These are phyloP conservation scores for Tylopilus sp. DNA, from an alignment of 1,284 basidiomycete genomes.

Conservation along the genomic window DNA sequence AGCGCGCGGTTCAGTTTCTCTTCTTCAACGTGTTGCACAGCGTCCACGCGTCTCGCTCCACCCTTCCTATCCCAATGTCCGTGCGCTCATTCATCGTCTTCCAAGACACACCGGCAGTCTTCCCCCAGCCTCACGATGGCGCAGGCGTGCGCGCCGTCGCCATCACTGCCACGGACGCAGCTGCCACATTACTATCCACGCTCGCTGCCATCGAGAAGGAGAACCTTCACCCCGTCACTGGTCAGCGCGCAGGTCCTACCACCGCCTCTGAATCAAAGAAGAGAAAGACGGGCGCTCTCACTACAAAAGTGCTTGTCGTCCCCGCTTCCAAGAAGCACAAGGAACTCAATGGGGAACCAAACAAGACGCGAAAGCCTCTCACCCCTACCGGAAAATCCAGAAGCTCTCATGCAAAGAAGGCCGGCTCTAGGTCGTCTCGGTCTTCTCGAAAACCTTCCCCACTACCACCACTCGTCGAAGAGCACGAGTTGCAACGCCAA, in stretches of 20 bases:
- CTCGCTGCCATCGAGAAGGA: conserved; percentile 59
- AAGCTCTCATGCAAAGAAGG: conserved; percentile 29
- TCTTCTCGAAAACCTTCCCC: conserved; percentile 39
- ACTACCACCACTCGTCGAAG: conserved; percentile 46
- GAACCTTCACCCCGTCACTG: conserved; percentile 69
- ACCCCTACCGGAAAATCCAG: conserved; percentile 31
- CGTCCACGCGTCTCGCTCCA: conserved; percentile 21
- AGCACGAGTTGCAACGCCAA: conserved; percentile 33
- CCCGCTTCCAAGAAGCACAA: conserved; percentile 44
- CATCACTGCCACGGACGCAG: conserved; percentile 28
- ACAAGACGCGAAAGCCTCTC: conserved; percentile 54
- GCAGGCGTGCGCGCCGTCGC: conserved; percentile 12
- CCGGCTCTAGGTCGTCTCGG: conserved; percentile 28
- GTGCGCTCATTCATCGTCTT: conserved; percentile 62
- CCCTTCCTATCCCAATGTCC: conserved; percentile 39
- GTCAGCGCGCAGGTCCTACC: conserved; percentile 46
- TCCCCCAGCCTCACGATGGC: conserved; percentile 29
- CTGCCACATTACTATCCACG: conserved; percentile 34
- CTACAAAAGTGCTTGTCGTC: conserved; percentile 44
- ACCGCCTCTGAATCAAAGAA: conserved; percentile 47
- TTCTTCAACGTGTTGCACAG: conserved; percentile 35
- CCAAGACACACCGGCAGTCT: conserved; percentile 45
- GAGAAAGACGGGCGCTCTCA: conserved; percentile 55
- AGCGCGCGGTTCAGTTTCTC: conserved; percentile 18
- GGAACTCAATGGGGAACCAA: conserved; percentile 41